Percentiles rank a stretch among this genome's conserved stretches.
Conservation (phyloP, 768 basidiomycete species). For the Gloeopeniophorella convolvens region DNA sequence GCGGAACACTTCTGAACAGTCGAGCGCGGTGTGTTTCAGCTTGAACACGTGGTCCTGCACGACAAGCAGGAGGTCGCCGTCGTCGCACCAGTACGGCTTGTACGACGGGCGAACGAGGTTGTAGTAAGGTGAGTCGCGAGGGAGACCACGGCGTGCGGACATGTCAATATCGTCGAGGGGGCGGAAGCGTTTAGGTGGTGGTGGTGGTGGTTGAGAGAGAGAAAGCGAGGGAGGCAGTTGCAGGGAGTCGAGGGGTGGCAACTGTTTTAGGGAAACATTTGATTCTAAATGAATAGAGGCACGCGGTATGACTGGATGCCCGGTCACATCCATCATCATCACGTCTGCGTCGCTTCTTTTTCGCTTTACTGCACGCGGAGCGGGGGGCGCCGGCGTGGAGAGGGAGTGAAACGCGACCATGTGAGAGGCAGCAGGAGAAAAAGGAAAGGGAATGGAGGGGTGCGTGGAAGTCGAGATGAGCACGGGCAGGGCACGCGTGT, state of each 20-base stretch:
- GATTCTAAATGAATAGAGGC: background rate
- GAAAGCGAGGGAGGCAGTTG: background rate
- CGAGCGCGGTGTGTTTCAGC: slow-evolving; percentile 22
- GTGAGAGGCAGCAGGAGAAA: background rate
- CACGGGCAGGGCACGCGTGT: too few relatives aligned
- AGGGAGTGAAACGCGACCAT: background rate
- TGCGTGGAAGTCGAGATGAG: too few relatives aligned
- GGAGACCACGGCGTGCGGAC: background rate
- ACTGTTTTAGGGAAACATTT: background rate
- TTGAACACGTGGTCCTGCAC: slow-evolving; percentile 21
- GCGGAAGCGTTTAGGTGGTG: too few relatives aligned
- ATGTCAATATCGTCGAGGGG: too few relatives aligned
- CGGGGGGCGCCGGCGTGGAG: too few relatives aligned
- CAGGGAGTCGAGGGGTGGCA: too few relatives aligned
- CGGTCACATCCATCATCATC: background rate
- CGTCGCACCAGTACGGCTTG: slow-evolving; percentile 28
- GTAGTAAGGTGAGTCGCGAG: background rate
- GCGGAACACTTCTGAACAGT: slow-evolving; percentile 27
- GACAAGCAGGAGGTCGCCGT: slow-evolving; percentile 33
- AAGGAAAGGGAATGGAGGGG: too few relatives aligned
- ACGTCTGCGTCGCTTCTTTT: background rate
- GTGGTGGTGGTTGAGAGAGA: background rate
- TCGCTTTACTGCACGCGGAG: background rate
- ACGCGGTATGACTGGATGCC: too few relatives aligned
- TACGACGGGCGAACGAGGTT: slow-evolving; percentile 2